Evolutionary conservation across 352 stramenopile genomes (phyloP).

Genomic region (Paralagenidium karlingii): DNA sequence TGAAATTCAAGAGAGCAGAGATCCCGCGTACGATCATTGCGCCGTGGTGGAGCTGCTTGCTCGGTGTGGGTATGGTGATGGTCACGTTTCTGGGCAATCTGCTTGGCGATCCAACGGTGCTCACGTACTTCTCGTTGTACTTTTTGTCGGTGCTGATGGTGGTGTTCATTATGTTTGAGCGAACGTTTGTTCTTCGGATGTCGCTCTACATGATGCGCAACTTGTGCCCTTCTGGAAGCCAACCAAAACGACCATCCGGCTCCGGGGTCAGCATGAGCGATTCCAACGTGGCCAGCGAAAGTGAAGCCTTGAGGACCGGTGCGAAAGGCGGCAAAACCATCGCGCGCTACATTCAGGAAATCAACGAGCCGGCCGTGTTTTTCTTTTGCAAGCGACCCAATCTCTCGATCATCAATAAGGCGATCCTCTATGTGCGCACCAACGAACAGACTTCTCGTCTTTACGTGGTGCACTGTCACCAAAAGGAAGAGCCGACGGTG

Average conservation of each 20-base stretch:
- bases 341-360: conserved; percentile 66
- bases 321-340: conserved; percentile 78
- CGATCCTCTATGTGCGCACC: conserved; percentile 90
- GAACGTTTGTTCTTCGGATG: conserved; percentile 75
- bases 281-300: conserved; percentile 20
- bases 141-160: conserved; percentile 69
- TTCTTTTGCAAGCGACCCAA: conserved; percentile 90
- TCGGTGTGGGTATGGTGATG: conserved; percentile 73
- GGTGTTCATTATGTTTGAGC: conserved; percentile 84
- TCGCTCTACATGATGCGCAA: conserved; percentile 67
- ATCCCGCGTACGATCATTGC: conserved; percentile 80
- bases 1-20: conserved; percentile 91
- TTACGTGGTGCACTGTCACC: conserved; percentile 86
- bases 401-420: conserved; percentile 91
- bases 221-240: conserved; percentile 54
- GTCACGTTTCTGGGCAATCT: conserved; percentile 79
- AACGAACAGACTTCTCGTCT: conserved; percentile 89
- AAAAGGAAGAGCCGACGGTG: conserved; percentile 32
- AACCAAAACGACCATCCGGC: conserved; percentile 4
- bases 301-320: conserved; percentile 48
- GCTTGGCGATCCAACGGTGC: conserved; percentile 69
- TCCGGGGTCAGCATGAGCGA: conserved; percentile 11
- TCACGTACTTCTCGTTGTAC: conserved; percentile 86
- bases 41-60: conserved; percentile 78
- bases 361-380: conserved; percentile 87